These are phyloP conservation scores for Cucurbita pepo DNA, from an alignment of 306 rosid genomes.

Conservation along the genomic window DNA sequence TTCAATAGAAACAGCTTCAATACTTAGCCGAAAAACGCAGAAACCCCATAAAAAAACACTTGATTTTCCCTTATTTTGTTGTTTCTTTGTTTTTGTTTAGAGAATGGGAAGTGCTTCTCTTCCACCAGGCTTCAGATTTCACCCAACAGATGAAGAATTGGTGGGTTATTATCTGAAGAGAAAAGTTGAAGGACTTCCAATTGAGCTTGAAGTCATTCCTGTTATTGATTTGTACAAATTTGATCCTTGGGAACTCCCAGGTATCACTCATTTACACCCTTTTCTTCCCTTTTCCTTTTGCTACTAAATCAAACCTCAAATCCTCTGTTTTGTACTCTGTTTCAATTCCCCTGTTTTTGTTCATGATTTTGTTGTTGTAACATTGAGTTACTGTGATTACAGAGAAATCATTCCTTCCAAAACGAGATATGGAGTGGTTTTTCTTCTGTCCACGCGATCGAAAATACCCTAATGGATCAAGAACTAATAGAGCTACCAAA, in stretches of 20 bases:
- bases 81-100: neutral
- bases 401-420: constrained; percentile 84
- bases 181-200: constrained; percentile 59
- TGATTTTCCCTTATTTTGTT: neutral
- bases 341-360: neutral
- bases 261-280: constrained; percentile 11
- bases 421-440: constrained; percentile 85
- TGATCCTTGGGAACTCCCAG: constrained; percentile 96
- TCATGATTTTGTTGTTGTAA: constrained; percentile 3
- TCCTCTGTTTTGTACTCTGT: no score
- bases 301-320: no score
- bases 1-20: constrained; percentile 38
- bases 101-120: constrained; percentile 38
- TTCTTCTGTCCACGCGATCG: constrained; percentile 86
- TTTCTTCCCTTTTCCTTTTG: no score
- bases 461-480: constrained; percentile 78
- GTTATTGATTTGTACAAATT: constrained; percentile 76
- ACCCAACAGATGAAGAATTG: constrained; percentile 80
- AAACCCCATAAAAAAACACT: neutral
- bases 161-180: constrained; percentile 72
- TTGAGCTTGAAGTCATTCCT: constrained; percentile 86
- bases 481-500: constrained; percentile 90
- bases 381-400: constrained; percentile 4
- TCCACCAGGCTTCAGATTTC: constrained; percentile 85
- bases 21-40: constrained; percentile 14